phyloP scores from a whole-genome alignment of 2,329 filamentous ascomycete genomes.

The Curvularia hawaiiensis region DNA sequence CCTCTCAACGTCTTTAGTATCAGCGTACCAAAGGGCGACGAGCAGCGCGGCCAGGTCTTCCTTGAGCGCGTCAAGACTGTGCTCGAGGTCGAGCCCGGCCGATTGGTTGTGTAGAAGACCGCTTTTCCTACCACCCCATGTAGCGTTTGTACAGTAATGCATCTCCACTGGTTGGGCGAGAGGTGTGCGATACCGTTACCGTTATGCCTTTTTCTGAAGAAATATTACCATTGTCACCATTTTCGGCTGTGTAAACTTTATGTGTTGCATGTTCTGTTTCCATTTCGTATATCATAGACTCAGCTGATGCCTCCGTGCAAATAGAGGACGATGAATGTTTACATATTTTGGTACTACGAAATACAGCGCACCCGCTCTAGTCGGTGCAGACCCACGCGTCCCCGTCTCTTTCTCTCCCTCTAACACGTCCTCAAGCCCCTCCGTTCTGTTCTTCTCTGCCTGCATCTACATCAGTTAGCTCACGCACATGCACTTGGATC shows the following conservation, averaged over 20 bases:
- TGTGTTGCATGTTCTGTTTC: neutral
- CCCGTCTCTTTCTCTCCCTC: neutral
- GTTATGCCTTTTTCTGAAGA: neutral
- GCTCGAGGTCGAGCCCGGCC: constrained; percentile 55
- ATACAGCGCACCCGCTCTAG: neutral
- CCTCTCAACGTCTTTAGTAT: constrained; percentile 82
- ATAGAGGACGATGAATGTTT: neutral
- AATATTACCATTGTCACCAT: neutral
- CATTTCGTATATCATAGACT: neutral
- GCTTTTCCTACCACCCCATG: neutral
- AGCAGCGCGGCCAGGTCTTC: constrained; percentile 80
- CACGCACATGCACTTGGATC: neutral
- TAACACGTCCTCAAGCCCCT: neutral
- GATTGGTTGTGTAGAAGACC: constrained; percentile 42
- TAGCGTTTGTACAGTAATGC: constrained; percentile 37
- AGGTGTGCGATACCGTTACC: neutral
- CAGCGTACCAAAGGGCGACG: constrained; percentile 77
- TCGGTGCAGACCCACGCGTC: neutral
- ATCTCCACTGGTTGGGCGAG: constrained; percentile 18
- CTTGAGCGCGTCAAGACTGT: constrained; percentile 84
- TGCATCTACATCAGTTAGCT: neutral
- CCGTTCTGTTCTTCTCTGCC: neutral
- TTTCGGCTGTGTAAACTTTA: neutral
- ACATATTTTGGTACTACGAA: neutral
- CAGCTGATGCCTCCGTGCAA: neutral